Evolutionary conservation across 768 basidiomycete species (phyloP).

Genomic region (Suillus sp.): DNA sequence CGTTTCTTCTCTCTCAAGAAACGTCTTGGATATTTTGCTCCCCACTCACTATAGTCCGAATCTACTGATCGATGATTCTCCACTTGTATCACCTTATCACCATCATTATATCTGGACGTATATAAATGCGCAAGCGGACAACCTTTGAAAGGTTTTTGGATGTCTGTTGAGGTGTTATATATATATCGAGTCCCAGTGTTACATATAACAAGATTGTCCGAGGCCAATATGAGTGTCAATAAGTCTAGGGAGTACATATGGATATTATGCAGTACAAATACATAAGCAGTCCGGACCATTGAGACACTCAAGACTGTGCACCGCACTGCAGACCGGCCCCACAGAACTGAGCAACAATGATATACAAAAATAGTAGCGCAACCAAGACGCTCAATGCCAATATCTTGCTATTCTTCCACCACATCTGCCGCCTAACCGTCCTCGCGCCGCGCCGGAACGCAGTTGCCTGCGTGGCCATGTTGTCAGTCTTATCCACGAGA

Average conservation of each 20-base stretch:
- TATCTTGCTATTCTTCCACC: conserved; percentile 83
- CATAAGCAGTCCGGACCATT: neutral
- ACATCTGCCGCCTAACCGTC: conserved; percentile 81
- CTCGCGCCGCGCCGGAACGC: conserved; percentile 90
- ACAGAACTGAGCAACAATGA: conserved; percentile 88
- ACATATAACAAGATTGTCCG: neutral
- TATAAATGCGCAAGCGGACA: neutral
- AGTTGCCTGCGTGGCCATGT: conserved; percentile 90
- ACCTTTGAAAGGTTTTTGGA: neutral
- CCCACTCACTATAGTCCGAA: neutral
- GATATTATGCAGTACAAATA: conserved; percentile 4
- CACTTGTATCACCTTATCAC: neutral
- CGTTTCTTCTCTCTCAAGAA: neutral
- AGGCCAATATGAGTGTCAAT: neutral
- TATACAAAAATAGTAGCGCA: conserved; percentile 73
- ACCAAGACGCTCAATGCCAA: conserved; percentile 69
- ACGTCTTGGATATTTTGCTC: neutral
- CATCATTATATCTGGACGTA: neutral
- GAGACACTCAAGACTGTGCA: conserved; percentile 9
- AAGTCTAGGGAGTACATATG: conserved; percentile 8
- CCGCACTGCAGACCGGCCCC: conserved; percentile 77
- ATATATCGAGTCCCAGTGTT: neutral
- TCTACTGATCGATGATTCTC: neutral
- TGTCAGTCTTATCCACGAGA: conserved; percentile 96
- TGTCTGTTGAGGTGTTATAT: neutral